Evolutionary conservation across 2,329 filamentous ascomycete genomes (phyloP).

Genomic region (Botryosphaeria dothidea): DNA sequence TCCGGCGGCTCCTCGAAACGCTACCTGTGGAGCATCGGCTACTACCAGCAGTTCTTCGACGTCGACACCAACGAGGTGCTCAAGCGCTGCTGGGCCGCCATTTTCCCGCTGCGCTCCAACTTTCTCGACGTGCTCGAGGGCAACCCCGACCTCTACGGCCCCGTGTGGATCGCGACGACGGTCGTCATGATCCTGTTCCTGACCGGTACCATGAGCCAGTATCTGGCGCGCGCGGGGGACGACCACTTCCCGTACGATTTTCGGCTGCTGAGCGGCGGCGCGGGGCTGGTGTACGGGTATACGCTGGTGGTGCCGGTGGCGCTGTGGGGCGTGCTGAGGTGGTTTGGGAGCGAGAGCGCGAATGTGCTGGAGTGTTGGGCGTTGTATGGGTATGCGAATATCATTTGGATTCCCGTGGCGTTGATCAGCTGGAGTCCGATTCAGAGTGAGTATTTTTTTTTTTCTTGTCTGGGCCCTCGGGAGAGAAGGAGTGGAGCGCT

Average conservation of each 20-base stretch:
- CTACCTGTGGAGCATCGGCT: constrained; percentile 87
- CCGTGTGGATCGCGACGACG: constrained; percentile 98
- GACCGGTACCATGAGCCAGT: constrained; percentile 92
- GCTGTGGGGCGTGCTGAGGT: constrained; percentile 85
- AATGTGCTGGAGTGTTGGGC: constrained; percentile 95
- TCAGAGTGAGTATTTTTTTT: constrained; percentile 52
- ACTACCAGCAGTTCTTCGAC: constrained; percentile 98
- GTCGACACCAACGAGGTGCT: constrained; percentile 92
- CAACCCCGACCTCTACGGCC: constrained; percentile 94
- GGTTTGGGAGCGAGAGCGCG: constrained; percentile 92
- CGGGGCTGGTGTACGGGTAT: constrained; percentile 93
- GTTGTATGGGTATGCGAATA: constrained; percentile 92
- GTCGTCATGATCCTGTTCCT: constrained; percentile 95
- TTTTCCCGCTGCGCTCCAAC: constrained; percentile 83
- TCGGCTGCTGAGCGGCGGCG: constrained; percentile 78
- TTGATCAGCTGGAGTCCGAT: constrained; percentile 88
- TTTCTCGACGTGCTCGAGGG: constrained; percentile 97
- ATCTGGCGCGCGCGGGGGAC: constrained; percentile 68
- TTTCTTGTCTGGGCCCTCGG: no score
- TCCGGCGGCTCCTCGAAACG: constrained; percentile 60
- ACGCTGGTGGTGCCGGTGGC: constrained; percentile 77
- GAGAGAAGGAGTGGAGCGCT: no score
- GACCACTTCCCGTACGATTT: constrained; percentile 90
- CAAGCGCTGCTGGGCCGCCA: constrained; percentile 80
- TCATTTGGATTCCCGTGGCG: constrained; percentile 96